Evolutionary conservation across 495 filamentous ascomycete genomes (phyloP).

Genomic region (Amorphotheca resinae): DNA sequence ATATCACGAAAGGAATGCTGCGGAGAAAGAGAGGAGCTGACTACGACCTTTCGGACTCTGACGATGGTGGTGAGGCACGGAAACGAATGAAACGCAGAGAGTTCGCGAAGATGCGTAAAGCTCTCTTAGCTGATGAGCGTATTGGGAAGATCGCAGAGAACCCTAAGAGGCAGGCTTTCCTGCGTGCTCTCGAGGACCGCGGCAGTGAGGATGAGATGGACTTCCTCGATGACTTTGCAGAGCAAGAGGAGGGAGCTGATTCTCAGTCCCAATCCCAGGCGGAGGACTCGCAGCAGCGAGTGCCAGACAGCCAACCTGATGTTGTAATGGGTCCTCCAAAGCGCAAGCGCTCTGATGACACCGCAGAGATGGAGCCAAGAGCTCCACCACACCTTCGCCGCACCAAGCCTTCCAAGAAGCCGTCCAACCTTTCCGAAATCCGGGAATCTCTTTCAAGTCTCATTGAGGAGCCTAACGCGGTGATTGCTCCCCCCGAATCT

Average conservation of each 20-base stretch:
- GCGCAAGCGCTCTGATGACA: conserved; percentile 40
- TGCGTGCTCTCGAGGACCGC: conserved; percentile 75
- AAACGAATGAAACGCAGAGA: conserved; percentile 73
- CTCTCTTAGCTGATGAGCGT: conserved; percentile 80
- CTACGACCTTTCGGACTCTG: conserved; percentile 75
- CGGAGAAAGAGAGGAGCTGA: conserved; percentile 64
- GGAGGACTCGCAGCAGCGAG: conserved; percentile 22
- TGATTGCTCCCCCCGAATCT: conserved; percentile 28
- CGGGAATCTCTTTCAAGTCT: conserved; percentile 68
- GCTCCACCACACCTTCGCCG: conserved; percentile 53
- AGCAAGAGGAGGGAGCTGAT: conserved; percentile 31
- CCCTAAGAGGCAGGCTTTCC: conserved; percentile 81
- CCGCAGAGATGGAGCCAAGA: conserved; percentile 37
- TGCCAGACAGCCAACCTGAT: conserved; percentile 35
- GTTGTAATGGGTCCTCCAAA: conserved; percentile 27
- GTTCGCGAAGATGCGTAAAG: conserved; percentile 84
- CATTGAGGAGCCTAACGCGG: conserved; percentile 58
- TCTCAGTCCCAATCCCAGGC: conserved; percentile 34
- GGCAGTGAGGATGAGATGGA: conserved; percentile 69
- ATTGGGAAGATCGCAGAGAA: conserved; percentile 83
- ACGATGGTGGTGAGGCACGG: conserved; percentile 67
- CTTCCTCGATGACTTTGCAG: conserved; percentile 47
- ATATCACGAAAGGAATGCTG: conserved; percentile 76
- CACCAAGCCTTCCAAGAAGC: conserved; percentile 49
- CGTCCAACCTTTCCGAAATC: conserved; percentile 61